These are phyloP conservation scores for Turnera subulata DNA, from an alignment of 345 rosid genomes.

Conservation along the genomic window DNA sequence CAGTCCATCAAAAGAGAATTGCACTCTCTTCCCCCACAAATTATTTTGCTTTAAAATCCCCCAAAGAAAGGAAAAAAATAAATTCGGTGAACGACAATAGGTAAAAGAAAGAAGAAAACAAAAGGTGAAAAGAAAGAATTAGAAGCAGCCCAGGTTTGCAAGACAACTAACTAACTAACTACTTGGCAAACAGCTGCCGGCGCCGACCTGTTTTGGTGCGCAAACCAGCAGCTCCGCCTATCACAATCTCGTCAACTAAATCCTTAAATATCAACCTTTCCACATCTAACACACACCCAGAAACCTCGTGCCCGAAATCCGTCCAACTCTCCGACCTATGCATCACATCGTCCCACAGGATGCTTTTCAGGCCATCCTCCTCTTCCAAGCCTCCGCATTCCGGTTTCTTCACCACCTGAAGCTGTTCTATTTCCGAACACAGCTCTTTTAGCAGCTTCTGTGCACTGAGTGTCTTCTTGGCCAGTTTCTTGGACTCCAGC, in stretches of 20 bases:
- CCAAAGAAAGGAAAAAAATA: background rate
- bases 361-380: conserved; percentile 49
- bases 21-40: conserved; percentile 15
- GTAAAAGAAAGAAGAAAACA: background rate
- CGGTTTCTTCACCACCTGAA: conserved; percentile 41
- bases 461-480: conserved; percentile 55
- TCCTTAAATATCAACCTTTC: conserved; percentile 85
- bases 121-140: background rate
- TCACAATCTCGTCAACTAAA: conserved; percentile 67
- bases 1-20: conserved; percentile 11
- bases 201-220: conserved; percentile 48
- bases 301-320: conserved; percentile 42
- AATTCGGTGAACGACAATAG: no score
- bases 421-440: conserved; percentile 59
- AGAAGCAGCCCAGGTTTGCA: conserved; percentile 6
- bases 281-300: conserved; percentile 64
- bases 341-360: conserved; percentile 65
- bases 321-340: conserved; percentile 63
- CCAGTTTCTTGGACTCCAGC: conserved; percentile 45
- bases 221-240: conserved; percentile 37
- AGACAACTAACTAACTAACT: conserved; percentile 12
- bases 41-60: conserved; percentile 22
- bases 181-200: conserved; percentile 52
- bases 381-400: conserved; percentile 39
- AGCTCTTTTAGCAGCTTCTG: conserved; percentile 76